phyloP scores from a whole-genome alignment of 2,329 filamentous ascomycete genomes.

The Stenocarpella maydis region DNA sequence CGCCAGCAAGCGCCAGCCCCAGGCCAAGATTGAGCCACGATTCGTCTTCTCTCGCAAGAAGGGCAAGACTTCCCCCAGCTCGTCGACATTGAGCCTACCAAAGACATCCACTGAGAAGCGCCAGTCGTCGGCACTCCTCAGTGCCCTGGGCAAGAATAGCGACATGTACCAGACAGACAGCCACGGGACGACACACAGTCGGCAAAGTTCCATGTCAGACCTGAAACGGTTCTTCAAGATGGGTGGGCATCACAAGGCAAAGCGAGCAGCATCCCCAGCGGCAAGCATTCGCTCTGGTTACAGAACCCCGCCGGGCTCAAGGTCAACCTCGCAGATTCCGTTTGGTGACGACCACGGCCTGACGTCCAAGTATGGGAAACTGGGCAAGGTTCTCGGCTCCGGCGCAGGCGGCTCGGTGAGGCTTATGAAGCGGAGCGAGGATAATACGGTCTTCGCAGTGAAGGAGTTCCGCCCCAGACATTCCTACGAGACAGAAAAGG shows the following conservation, averaged over 20 bases:
- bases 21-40: conserved; percentile 74
- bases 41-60: conserved; percentile 86
- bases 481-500: conserved; percentile 90
- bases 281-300: conserved; percentile 59
- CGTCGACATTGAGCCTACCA: conserved; percentile 60
- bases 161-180: conserved; percentile 58
- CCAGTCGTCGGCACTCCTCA: conserved; percentile 53
- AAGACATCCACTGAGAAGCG: conserved; percentile 60
- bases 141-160: conserved; percentile 47
- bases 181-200: conserved; percentile 55
- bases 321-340: conserved; percentile 72
- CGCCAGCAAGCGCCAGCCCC: conserved; percentile 79
- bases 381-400: conserved; percentile 91
- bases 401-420: conserved; percentile 95
- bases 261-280: conserved; percentile 71
- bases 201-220: conserved; percentile 88
- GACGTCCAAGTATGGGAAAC: conserved; percentile 91
- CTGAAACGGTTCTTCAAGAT: conserved; percentile 96
- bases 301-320: conserved; percentile 57
- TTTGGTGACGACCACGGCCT: conserved; percentile 95
- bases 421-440: conserved; percentile 90
- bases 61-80: conserved; percentile 65
- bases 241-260: conserved; percentile 73
- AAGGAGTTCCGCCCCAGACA: conserved; percentile 96
- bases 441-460: conserved; percentile 93